Evolutionary conservation across 345 rosid species (phyloP).

Genomic region (Syzygium aqueum): DNA sequence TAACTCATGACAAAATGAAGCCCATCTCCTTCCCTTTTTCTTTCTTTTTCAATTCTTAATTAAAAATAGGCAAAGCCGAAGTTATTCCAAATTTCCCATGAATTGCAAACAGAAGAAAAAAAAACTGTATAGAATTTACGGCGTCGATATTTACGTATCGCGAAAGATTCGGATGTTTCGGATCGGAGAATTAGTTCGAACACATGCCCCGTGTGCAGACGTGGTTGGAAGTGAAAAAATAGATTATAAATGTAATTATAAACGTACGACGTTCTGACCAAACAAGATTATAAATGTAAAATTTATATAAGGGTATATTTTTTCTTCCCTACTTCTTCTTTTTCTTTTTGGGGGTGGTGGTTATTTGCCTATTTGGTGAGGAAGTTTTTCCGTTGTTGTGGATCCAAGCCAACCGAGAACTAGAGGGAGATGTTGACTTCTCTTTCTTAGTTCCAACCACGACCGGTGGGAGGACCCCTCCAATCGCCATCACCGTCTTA

Average conservation of each 20-base stretch:
- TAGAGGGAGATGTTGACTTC: neutral
- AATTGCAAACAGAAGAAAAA: too few relatives aligned
- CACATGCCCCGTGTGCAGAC: neutral
- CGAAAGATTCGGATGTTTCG: neutral
- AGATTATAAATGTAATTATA: neutral
- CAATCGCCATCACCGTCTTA: neutral
- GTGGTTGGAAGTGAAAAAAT: fast-evolving
- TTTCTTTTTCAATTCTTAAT: neutral
- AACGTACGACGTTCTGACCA: too few relatives aligned
- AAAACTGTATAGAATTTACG: neutral
- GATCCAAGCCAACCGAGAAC: neutral
- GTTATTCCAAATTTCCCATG: neutral
- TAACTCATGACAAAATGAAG: neutral
- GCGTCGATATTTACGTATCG: neutral
- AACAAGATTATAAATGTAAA: neutral
- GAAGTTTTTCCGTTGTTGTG: neutral
- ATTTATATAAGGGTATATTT: neutral
- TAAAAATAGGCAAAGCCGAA: neutral
- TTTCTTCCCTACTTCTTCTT: neutral
- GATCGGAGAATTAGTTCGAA: too few relatives aligned
- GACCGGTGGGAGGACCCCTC: neutral
- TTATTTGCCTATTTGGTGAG: neutral
- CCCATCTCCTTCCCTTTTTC: neutral
- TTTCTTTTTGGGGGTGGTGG: too few relatives aligned
- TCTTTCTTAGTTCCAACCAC: neutral